Evolutionary conservation across 495 filamentous ascomycete genomes (phyloP).

Genomic region (Parathielavia appendiculata): DNA sequence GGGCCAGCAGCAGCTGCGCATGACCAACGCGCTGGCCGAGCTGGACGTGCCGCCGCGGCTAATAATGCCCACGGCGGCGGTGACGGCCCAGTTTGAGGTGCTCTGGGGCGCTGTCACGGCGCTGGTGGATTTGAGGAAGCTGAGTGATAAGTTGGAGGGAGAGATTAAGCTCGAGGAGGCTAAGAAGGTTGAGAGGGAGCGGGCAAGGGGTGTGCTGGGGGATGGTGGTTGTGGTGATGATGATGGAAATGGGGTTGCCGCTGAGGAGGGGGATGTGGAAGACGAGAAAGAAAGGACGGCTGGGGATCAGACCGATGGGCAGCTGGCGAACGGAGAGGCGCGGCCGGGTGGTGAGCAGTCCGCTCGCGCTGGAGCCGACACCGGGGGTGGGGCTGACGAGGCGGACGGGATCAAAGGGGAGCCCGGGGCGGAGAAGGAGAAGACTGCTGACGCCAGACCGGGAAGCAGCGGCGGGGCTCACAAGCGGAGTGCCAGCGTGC

Average conservation of each 20-base stretch:
- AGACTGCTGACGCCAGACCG: constrained; percentile 13
- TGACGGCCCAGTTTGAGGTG: constrained; percentile 74
- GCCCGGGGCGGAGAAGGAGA: constrained; percentile 21
- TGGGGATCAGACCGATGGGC: constrained; percentile 4
- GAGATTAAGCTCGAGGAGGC: constrained; percentile 72
- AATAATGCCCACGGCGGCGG: constrained; percentile 77
- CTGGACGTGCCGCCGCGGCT: constrained; percentile 73
- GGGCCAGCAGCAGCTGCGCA: constrained; percentile 73
- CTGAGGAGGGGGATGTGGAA: constrained; percentile 15
- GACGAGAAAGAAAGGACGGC: constrained; percentile 10
- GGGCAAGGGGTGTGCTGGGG: constrained; percentile 24
- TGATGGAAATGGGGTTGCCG: constrained; percentile 5
- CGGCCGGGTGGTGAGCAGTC: constrained; percentile 6
- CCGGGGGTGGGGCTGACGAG: neutral
- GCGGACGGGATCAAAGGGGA: constrained; percentile 14
- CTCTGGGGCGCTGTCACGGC: constrained; percentile 68
- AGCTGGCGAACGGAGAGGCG: too few species aligned
- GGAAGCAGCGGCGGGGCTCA: constrained; percentile 39
- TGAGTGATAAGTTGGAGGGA: constrained; percentile 76
- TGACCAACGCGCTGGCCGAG: constrained; percentile 70
- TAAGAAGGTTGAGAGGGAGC: constrained; percentile 58
- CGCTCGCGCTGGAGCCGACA: neutral
- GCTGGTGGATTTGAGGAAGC: constrained; percentile 76
- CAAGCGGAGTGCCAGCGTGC: constrained; percentile 72
- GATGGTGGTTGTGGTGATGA: constrained; percentile 19